These are phyloP conservation scores for Populus ilicifolia DNA, from an alignment of 345 rosid genomes.

Conservation along the genomic window DNA sequence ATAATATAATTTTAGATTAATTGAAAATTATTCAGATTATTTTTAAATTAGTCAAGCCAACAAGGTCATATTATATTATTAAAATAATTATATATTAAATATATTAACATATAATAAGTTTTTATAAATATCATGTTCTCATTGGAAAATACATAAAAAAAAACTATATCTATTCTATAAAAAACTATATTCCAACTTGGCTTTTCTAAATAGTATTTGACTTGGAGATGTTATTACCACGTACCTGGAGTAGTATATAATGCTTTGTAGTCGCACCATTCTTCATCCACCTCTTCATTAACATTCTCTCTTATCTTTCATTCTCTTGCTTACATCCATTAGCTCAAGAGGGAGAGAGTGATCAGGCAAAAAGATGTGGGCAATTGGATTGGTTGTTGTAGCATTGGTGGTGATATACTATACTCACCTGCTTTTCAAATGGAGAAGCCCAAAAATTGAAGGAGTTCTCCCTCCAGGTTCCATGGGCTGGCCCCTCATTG, in stretches of 20 bases:
- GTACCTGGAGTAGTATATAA: neutral
- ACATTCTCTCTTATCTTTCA: neutral
- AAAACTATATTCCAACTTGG: too few relatives aligned
- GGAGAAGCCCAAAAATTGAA: neutral
- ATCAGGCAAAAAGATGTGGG: neutral
- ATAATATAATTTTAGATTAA: too few relatives aligned
- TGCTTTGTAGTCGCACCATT: neutral
- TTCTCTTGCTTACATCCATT: neutral
- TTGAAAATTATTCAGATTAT: too few relatives aligned
- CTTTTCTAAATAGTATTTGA: too few relatives aligned
- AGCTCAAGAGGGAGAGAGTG: neutral
- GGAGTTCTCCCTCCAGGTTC: neutral
- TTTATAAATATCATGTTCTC: too few relatives aligned
- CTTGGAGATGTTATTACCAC: neutral
- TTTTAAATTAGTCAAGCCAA: too few relatives aligned
- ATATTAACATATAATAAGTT: too few relatives aligned
- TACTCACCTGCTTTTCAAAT: neutral
- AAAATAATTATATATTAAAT: too few relatives aligned
- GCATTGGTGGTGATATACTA: neutral
- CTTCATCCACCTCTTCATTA: neutral
- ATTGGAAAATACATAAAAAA: too few relatives aligned
- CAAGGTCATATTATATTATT: too few relatives aligned
- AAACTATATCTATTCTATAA: too few relatives aligned
- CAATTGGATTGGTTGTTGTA: neutral
- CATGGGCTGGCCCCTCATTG: too few relatives aligned